Base-by-base conservation (phyloP, 2,329 filamentous ascomycete genomes). In the Thermochaetoides dissita region DNA sequence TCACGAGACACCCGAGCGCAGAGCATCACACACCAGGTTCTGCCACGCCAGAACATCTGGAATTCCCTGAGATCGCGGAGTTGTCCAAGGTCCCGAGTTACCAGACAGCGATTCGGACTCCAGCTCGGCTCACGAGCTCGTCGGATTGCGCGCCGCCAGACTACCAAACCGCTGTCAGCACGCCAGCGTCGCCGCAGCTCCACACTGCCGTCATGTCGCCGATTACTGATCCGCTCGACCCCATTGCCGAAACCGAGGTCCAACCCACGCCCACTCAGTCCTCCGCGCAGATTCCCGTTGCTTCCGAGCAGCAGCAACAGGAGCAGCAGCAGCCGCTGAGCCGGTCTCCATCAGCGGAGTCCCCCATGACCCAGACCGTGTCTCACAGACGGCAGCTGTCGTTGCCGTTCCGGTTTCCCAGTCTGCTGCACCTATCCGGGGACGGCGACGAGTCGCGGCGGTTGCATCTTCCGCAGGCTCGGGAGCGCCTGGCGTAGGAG, bases 71-170 rank as follows among this genome's bases (percentile, higher is more conserved):
- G 48, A 62, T 84, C 50, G 71, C 72, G 38, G 72, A 77, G 49
- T 63, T 87, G 35, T 81, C 70, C 57, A 81, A 81, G 49, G 82
- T 88, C 2, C 83, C 83, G 1, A 87, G 82, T 43, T 88, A 88
- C 57, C 72, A 73, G 10, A 87, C 83, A 1, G 83, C 83, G 0
- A 74, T 86, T 28, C 75, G 74, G 48, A 74, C 78, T 0, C 74
- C 77, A 6, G 72, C 76, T 10, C 68, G 72, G 39, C 67, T 69
- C 31, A 66, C 66, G 10, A 68, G 63, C 38, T 67, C 67, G 6
- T 67, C 68, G 17, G 66, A 67, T 30, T 58, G 64, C 6, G 60
- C 60, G 9, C 67, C 84, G 6, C 82, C 82, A 0, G 76, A 83
- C 55, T 87, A 87, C 55, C 63, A 71, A 43, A 71, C 79, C 2